Evolutionary conservation across 116 monocot genomes (phyloP), one percentile per base, ranked within the genome.

Genomic region (Papilionanthe hybrid): DNA sequence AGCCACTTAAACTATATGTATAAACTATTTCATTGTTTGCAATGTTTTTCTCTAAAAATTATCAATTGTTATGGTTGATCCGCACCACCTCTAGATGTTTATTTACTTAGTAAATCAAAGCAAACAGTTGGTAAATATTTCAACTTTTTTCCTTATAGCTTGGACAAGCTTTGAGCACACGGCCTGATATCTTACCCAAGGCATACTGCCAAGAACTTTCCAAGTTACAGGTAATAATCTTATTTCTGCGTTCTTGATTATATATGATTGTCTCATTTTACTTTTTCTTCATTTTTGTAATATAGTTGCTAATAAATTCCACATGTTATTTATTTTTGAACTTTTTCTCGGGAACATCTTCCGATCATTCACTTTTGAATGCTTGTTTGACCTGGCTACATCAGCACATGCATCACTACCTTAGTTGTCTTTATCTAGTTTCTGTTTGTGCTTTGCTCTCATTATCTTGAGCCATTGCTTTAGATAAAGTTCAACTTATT

Each of bases 161-260:
- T 73, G 95, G 98, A 8, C 98, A 99, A 77, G 98, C 91, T 55
- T 84, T 99, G 71, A 99, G 95, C 84, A 99, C 93, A 5, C 86
- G 95, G 27, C 86, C 95, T 79, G 98, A 99, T 90, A 93, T 99
- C 72, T 82, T 99, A 56, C 91, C 98, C 1, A 89, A 58, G 82
- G 82, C 85, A 71, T 99, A 99, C 80, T 99, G 94, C 79, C 86
- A 85, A 73, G 98, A 99, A 78, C 95, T 99, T 47, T 93, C 98
- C 43, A 99, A 94, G 72, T 68, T 99, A 83, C 98, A 94, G 91
- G 98, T 94, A 82, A 23, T 76, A 66, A 15, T 7, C 23, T 48
- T 75, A 43, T 44, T 6, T 43, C 44, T 73, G 42, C 37, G 37
- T 71, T 23, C 12, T 71, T 71, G 71, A 71, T 29, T 71, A 29